A percentile compares a stretch with the other conserved stretches of the same genome.
Evolutionary conservation across 2,329 filamentous ascomycete genomes (phyloP).

Genomic region (Fusarium irregulare): DNA sequence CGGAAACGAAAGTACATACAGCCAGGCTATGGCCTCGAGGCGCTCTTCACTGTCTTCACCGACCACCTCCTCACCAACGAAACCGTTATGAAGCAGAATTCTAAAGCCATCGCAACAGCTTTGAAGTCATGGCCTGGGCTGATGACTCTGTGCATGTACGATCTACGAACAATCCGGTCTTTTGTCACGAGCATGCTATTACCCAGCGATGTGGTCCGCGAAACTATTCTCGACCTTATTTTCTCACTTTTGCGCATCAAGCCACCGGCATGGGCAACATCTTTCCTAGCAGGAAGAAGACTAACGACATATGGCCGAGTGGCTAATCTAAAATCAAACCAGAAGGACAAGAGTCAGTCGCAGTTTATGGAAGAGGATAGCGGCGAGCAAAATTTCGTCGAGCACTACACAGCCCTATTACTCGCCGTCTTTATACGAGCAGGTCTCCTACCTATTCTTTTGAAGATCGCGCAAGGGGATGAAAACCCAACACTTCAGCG

Average conservation of each 20-base stretch:
- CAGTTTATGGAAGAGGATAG: slow-evolving; percentile 72
- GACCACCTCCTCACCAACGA: slow-evolving; percentile 76
- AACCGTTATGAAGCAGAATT: slow-evolving; percentile 80
- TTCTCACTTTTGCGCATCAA: slow-evolving; percentile 88
- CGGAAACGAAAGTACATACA: slow-evolving; percentile 83
- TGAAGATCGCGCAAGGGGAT: slow-evolving; percentile 74
- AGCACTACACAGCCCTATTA: slow-evolving; percentile 92
- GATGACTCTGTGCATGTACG: slow-evolving; percentile 87
- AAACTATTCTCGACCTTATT: slow-evolving; percentile 88
- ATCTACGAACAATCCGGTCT: slow-evolving; percentile 85
- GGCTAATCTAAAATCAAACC: slow-evolving; percentile 77
- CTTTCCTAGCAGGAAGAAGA: slow-evolving; percentile 90
- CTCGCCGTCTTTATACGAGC: slow-evolving; percentile 86
- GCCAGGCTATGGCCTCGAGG: slow-evolving; percentile 88
- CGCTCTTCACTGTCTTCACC: slow-evolving; percentile 91
- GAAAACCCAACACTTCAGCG: slow-evolving; percentile 79
- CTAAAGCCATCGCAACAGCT: slow-evolving; percentile 90
- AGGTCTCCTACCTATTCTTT: slow-evolving; percentile 72
- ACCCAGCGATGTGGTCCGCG: slow-evolving; percentile 67
- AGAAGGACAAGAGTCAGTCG: slow-evolving; percentile 61
- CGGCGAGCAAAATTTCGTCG: slow-evolving; percentile 84
- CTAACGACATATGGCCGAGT: slow-evolving; percentile 98
- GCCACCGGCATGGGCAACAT: slow-evolving; percentile 90
- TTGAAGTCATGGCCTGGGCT: slow-evolving; percentile 95
- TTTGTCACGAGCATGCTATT: slow-evolving; percentile 74